A percentile compares a stretch with the other conserved stretches of the same genome.
phyloP scores from a whole-genome alignment of 192 early-diverging fungal genomes.

The Podila horticola region DNA sequence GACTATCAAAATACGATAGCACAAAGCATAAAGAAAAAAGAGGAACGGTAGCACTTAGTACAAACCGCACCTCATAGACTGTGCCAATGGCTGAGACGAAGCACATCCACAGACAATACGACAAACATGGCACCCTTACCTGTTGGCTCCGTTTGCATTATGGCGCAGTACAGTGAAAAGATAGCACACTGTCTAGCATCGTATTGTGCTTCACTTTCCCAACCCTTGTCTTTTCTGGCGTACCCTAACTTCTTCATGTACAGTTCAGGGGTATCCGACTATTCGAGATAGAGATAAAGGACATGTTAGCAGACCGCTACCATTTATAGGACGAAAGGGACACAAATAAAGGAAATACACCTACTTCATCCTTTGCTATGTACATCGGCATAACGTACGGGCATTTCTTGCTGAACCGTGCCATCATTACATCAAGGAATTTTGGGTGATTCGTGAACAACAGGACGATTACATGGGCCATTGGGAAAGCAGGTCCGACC shows the following conservation, averaged over 20 bases:
- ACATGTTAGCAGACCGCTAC: background rate
- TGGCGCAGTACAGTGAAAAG: conserved; percentile 74
- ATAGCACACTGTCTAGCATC: conserved; percentile 72
- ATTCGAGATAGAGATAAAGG: background rate
- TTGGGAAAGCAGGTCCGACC: conserved; percentile 65
- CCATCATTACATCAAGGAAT: conserved; percentile 68
- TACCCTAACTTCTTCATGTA: conserved; percentile 27
- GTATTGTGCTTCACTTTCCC: conserved; percentile 71
- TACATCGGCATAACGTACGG: conserved; percentile 77
- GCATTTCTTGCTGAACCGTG: conserved; percentile 74
- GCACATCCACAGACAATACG: no score
- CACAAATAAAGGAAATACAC: background rate
- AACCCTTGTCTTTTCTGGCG: conserved; percentile 37
- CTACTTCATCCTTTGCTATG: conserved; percentile 58
- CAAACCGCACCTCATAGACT: background rate
- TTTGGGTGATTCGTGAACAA: conserved; percentile 64
- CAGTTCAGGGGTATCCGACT: conserved; percentile 56
- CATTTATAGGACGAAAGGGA: background rate
- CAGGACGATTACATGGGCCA: conserved; percentile 71
- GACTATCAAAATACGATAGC: conserved; percentile 22
- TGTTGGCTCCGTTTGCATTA: conserved; percentile 64
- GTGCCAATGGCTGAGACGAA: no score
- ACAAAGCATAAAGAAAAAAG: background rate
- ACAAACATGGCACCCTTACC: conserved; percentile 22
- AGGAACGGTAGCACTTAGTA: background rate